Evolutionary conservation across 192 early-diverging fungal genomes (phyloP).

Genomic region (Coemansia sp.): DNA sequence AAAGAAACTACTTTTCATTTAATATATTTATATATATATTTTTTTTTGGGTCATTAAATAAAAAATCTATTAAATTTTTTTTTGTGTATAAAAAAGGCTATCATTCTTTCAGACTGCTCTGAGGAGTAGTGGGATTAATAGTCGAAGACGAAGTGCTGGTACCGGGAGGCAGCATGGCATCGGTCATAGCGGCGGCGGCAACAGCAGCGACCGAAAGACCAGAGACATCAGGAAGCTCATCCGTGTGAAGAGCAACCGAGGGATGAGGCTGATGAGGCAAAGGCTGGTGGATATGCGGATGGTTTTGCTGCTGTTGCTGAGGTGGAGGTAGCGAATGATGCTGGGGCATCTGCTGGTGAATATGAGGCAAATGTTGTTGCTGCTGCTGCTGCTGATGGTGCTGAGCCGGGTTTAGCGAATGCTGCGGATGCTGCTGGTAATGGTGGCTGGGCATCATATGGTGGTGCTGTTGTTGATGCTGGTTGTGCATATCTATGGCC

Average conservation of each 20-base stretch:
- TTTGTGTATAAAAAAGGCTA: not conserved
- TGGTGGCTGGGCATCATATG: slow-evolving; percentile 6
- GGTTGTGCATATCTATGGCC: slow-evolving; percentile 7
- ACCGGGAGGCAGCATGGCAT: slow-evolving; percentile 5
- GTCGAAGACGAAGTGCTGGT: slow-evolving; percentile 10
- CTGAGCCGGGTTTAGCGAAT: not conserved
- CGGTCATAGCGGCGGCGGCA: slow-evolving; percentile 13
- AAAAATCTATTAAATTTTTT: slow-evolving; percentile 2
- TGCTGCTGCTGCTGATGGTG: slow-evolving; percentile 1
- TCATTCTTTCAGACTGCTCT: slow-evolving; percentile 25
- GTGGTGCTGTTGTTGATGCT: slow-evolving; percentile 4
- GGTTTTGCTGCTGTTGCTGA: not conserved
- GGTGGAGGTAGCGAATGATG: not conserved
- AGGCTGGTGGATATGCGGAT: slow-evolving; percentile 5
- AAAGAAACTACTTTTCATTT: not conserved
- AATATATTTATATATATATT: not conserved
- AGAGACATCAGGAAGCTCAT: slow-evolving; percentile 10
- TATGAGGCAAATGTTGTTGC: slow-evolving; percentile 3
- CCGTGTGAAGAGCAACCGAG: not conserved
- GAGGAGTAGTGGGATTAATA: slow-evolving; percentile 25
- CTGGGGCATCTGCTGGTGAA: slow-evolving; percentile 4
- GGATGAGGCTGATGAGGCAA: not conserved
- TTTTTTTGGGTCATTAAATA: not conserved
- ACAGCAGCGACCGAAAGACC: slow-evolving; percentile 9
- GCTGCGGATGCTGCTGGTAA: not conserved